Evolutionary conservation across 495 filamentous ascomycete species (phyloP).

Genomic region (Penicillium desertorum): DNA sequence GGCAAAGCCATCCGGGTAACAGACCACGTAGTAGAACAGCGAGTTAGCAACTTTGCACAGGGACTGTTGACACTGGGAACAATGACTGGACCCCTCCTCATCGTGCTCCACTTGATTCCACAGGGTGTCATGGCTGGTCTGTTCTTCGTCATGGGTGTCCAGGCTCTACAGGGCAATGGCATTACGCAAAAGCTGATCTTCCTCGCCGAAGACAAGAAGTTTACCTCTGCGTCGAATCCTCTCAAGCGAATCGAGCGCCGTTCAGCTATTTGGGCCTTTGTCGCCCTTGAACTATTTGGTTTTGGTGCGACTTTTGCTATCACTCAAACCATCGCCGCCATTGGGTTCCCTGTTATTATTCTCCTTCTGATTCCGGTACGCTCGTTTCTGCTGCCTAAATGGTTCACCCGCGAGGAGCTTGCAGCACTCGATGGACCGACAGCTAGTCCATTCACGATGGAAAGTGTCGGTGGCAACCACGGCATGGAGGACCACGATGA

Average conservation of each 20-base stretch:
- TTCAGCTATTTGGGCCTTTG: conserved; percentile 70
- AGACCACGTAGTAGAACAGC: conserved; percentile 85
- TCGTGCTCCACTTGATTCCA: conserved; percentile 81
- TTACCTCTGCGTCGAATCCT: conserved; percentile 66
- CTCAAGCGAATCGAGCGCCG: conserved; percentile 61
- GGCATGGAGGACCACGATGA: conserved; percentile 41
- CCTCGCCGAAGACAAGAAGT: conserved; percentile 62
- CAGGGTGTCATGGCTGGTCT: conserved; percentile 85
- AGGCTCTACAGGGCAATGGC: conserved; percentile 77
- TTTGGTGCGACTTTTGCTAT: conserved; percentile 92
- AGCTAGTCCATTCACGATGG: conserved; percentile 82
- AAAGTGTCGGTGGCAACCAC: conserved; percentile 73
- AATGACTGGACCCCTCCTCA: conserved; percentile 82
- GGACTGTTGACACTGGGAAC: conserved; percentile 82
- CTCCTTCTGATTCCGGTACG: conserved; percentile 75
- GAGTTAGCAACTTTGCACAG: conserved; percentile 80
- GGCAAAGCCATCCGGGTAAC: conserved; percentile 60
- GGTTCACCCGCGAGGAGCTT: conserved; percentile 69
- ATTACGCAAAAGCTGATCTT: conserved; percentile 81
- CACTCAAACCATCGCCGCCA: conserved; percentile 90
- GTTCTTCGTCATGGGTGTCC: conserved; percentile 92
- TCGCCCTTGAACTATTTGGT: conserved; percentile 71
- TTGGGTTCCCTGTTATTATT: conserved; percentile 91
- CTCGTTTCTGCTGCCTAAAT: conserved; percentile 67
- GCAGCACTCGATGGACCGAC: conserved; percentile 72